Base-by-base conservation (phyloP, 495 filamentous ascomycete species). In the Pyrenula aspistea region DNA sequence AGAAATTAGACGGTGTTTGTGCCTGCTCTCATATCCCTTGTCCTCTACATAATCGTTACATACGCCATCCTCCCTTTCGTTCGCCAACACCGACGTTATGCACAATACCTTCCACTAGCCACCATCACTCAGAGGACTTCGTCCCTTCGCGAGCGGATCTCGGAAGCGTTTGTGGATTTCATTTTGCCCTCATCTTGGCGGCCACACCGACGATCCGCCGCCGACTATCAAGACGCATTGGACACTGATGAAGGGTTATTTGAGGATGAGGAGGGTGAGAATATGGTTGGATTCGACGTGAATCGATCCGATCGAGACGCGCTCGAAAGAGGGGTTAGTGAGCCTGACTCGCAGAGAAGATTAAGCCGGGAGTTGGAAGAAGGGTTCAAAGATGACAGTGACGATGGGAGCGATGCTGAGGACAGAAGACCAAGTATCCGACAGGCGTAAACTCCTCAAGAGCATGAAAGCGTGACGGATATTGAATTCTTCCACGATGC, bases 341-440 rank as follows among this genome's bases (percentile, higher is more conserved):
- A 60, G 56, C 61, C 60, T 24, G 74, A 74, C 25, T 59, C 67
- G 21, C 73, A 79, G 55, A 71, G 81, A 57, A 77, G 90, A 59
- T 63, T 94, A 53, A 90, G 88, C 72, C 77, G 89, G 65, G 90
- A 95, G 36, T 65, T 94, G 55, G 89, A 93, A 67, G 81, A 88
- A 57, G 89, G 87, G 0, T 94, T 94, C 65, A 83, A 81, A 73
- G 86, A 90, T 71, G 86, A 89, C 64, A 90, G 88, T 66, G 84
- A 87, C 57, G 86, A 89, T n/a, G 77, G 79, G 19, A 72, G 65
- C 22, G 68, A 59, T 53, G 54, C 56, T 25, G 52, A 24, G 8
- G 8, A 52, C 4, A 4, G 50, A 52, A 52, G 50, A 42, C 15
- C 4, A 42, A 8, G 15, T 15, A 42, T 42, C 31, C 8, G 31